These are phyloP conservation scores for Austroboletus eburneus DNA, from an alignment of 768 basidiomycete genomes.

Conservation along the genomic window DNA sequence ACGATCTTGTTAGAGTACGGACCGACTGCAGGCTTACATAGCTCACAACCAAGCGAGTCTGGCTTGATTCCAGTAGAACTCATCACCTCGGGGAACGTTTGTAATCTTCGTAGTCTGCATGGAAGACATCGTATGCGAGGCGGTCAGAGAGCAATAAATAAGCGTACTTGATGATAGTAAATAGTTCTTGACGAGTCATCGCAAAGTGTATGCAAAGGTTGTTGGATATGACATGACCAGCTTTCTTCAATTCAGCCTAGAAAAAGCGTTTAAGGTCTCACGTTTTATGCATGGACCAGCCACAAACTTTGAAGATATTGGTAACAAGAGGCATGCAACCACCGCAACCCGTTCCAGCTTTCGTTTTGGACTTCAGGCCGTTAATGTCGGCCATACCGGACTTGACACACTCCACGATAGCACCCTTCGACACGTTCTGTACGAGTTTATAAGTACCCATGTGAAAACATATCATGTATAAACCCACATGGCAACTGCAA, in stretches of 20 bases:
- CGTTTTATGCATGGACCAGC: not conserved
- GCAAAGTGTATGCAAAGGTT: slow-evolving; percentile 64
- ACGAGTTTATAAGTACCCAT: not conserved
- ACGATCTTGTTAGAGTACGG: slow-evolving; percentile 8
- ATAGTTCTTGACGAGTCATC: slow-evolving; percentile 62
- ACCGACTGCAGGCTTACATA: slow-evolving; percentile 68
- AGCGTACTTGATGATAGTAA: slow-evolving; percentile 50
- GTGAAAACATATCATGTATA: not conserved
- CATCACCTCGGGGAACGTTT: slow-evolving; percentile 54
- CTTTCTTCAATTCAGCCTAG: slow-evolving; percentile 63
- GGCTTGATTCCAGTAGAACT: slow-evolving; percentile 41
- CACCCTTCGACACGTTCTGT: slow-evolving; percentile 62
- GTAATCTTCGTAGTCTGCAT: slow-evolving; percentile 52
- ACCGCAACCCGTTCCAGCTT: slow-evolving; percentile 69
- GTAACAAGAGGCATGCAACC: slow-evolving; percentile 62
- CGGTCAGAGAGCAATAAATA: not conserved
- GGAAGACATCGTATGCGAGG: not conserved
- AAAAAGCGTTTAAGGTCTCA: slow-evolving; percentile 8
- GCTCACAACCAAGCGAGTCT: slow-evolving; percentile 61
- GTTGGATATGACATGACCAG: slow-evolving; percentile 54
- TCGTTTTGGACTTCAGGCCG: slow-evolving; percentile 61
- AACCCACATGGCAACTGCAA: slow-evolving; percentile 59
- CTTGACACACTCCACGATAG: slow-evolving; percentile 47
- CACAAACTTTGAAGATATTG: slow-evolving; percentile 35
- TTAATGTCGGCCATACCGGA: slow-evolving; percentile 46